Percentiles rank a stretch among this genome's conserved stretches.
phyloP scores from a whole-genome alignment of 768 basidiomycete species.

The Lactifluus piperatus region DNA sequence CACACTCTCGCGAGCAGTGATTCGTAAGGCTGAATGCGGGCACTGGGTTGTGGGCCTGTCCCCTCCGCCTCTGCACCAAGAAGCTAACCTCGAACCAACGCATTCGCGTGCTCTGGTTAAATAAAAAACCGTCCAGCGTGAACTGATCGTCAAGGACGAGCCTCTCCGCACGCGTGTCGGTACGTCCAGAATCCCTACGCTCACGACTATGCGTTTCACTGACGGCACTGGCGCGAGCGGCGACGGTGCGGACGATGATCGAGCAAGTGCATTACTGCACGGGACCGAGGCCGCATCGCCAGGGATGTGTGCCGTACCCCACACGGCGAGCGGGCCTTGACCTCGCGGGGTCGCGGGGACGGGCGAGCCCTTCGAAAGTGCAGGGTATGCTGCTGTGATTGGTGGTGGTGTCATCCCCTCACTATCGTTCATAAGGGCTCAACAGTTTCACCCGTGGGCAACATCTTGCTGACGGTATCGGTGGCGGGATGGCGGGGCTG shows the following conservation, averaged over 20 bases:
- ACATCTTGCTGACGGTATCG: slow-evolving; percentile 8
- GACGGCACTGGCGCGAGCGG: slow-evolving; percentile 43
- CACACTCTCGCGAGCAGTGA: no score
- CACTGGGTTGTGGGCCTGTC: slow-evolving; percentile 33
- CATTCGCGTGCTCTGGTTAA: slow-evolving; percentile 69
- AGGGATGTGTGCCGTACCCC: slow-evolving; percentile 36
- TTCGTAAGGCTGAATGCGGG: no score
- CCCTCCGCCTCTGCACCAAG: slow-evolving; percentile 42
- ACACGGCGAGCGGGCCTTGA: slow-evolving; percentile 46
- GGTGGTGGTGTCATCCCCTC: slow-evolving; percentile 26
- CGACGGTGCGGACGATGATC: slow-evolving; percentile 29
- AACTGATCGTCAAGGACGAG: slow-evolving; percentile 71
- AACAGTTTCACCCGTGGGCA: slow-evolving; percentile 16
- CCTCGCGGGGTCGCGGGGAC: slow-evolving; percentile 44
- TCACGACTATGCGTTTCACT: slow-evolving; percentile 58
- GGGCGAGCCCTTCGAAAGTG: slow-evolving; percentile 44
- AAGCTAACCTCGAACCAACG: slow-evolving; percentile 70
- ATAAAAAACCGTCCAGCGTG: slow-evolving; percentile 80
- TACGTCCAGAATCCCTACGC: slow-evolving; percentile 42
- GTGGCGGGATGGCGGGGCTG: slow-evolving; percentile 17
- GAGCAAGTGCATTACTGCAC: slow-evolving; percentile 42
- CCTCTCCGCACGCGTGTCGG: slow-evolving; percentile 25
- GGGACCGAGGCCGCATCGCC: slow-evolving; percentile 59
- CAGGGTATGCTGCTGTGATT: slow-evolving; percentile 65
- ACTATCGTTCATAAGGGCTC: slow-evolving; percentile 15